These are phyloP conservation scores for Emergomyces africanus DNA, from an alignment of 2,329 filamentous ascomycete genomes.

Conservation along the genomic window DNA sequence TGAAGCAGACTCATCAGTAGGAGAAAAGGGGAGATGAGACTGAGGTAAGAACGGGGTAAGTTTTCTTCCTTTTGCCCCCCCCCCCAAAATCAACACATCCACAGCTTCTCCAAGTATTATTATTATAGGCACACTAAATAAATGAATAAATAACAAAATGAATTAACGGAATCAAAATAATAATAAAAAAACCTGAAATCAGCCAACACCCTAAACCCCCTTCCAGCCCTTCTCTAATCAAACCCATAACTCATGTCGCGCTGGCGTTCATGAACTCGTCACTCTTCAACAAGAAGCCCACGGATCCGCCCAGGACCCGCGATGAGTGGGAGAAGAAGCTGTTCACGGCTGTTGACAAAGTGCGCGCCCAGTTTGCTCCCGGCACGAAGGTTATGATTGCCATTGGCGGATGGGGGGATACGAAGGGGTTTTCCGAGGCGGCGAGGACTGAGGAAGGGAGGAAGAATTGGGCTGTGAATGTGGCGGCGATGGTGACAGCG, in stretches of 20 bases:
- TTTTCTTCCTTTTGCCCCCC: neutral
- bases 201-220: constrained; percentile 13
- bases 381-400: constrained; percentile 50
- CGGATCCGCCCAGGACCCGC: constrained; percentile 15
- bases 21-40: no score
- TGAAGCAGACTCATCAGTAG: no score
- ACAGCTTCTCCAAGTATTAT: no score
- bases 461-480: constrained; percentile 46
- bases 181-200: constrained; percentile 10
- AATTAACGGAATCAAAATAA: neutral
- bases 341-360: constrained; percentile 39
- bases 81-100: neutral
- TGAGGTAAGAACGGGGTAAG: no score
- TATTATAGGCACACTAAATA: no score
- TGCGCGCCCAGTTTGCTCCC: constrained; percentile 37
- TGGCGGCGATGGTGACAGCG: constrained; percentile 44
- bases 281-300: constrained; percentile 34
- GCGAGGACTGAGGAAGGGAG: constrained; percentile 38
- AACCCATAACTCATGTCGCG: constrained; percentile 43
- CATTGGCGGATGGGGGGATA: constrained; percentile 59
- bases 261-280: constrained; percentile 46
- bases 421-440: constrained; percentile 43
- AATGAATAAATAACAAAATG: neutral
- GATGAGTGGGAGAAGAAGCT: constrained; percentile 33
- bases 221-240: neutral